Evolutionary conservation across 345 rosid genomes (phyloP).

Genomic region (Syzygium aromaticum): DNA sequence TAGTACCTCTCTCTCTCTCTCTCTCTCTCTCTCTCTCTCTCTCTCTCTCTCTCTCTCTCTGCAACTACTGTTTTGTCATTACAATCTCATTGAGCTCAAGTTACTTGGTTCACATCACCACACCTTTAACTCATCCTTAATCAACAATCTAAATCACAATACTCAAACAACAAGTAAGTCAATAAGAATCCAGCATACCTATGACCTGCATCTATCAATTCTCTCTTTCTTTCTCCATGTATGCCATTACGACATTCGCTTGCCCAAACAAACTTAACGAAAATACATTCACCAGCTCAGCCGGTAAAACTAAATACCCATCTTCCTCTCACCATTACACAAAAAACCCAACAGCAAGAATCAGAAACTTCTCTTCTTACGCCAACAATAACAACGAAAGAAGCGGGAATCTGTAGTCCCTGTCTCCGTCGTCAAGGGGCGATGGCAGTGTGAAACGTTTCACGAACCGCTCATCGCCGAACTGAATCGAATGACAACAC

Average conservation of each 20-base stretch:
- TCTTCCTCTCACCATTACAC: background rate
- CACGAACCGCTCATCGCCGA: background rate
- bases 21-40: background rate
- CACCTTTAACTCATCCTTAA: background rate
- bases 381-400: background rate
- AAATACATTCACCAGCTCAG: background rate
- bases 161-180: background rate
- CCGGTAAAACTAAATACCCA: background rate
- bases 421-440: background rate
- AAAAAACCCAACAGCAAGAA: background rate
- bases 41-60: too few species aligned
- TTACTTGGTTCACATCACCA: background rate
- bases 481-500: background rate
- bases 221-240: background rate
- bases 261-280: background rate
- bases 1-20: background rate
- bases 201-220: background rate
- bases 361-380: background rate
- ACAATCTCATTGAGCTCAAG: background rate
- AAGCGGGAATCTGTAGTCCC: background rate
- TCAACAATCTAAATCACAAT: background rate
- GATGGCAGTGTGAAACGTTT: background rate
- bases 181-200: background rate
- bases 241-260: background rate
- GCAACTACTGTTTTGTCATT: background rate